Evolutionary conservation across 257 asterid genomes (phyloP), one percentile per base, ranked within the genome.

Genomic region (Solanum medicagineum): DNA sequence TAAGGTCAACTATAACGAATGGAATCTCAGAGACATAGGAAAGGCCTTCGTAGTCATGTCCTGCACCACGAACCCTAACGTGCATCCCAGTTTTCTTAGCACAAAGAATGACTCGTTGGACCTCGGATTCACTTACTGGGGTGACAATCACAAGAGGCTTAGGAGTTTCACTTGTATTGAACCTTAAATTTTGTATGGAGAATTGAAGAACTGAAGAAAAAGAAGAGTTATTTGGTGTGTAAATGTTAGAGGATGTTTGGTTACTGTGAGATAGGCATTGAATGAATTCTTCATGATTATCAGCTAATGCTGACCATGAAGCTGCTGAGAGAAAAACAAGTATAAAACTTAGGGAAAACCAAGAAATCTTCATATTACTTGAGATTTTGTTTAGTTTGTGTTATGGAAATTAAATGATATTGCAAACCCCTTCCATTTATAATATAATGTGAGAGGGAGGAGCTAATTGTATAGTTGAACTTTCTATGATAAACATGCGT

Each of bases 1-100:
- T 26, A 2, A 84, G 81, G 42, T 84, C 86, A 49, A 84, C 22
- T 8, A 51, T 19, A 22, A 70, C 42, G 0, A 84, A 84, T 1
- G 81, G 69, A 66, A 32, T 47, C 11, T 68, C 81, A 2, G 86
- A 29, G 17, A 59, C 80, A 59, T 84, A 84, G 19, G 86, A 84
- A 19, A 84, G 70, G 0, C 86, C 86, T 70, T 84, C 86, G 17
- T 84, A 84, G 8, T 84, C 86, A 53, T 84, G 86, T 42, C 86
- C 86, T 15, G 44, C 86, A 44, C 86, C 44, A 51, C 86, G 86
- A 22, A 51, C 56, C 54, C 86, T 71, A 24, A 84, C 19, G 15
- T 68, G 86, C 54, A 84, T 49, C 44, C 17, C 81, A 53, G 60
- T 71, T 12, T 84, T 17, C 69, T 84, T 84, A 59, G 81, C 86